Evolutionary conservation across 1,284 basidiomycete species (phyloP).

Genomic region (Jaminaea rosea): DNA sequence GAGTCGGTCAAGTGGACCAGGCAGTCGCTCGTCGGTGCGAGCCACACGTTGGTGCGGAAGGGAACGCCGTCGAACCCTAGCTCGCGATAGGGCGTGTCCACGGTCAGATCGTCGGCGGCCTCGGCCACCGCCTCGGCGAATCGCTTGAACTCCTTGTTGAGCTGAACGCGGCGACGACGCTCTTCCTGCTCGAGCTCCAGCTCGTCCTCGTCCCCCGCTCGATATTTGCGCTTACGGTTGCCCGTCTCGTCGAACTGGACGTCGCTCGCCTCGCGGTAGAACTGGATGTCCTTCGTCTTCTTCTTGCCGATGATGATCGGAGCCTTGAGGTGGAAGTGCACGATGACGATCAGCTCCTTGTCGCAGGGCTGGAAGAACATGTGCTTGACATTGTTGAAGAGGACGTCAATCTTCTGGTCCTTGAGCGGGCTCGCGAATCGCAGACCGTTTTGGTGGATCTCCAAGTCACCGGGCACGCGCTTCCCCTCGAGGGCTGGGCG

Average conservation of each 20-base stretch:
- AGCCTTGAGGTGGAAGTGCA: constrained; percentile 85
- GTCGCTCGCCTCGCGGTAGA: constrained; percentile 94
- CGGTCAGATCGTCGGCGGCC: constrained; percentile 70
- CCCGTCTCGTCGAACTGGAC: constrained; percentile 98
- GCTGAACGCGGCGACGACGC: constrained; percentile 70
- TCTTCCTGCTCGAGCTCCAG: constrained; percentile 98
- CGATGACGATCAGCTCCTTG: constrained; percentile 84
- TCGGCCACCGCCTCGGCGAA: constrained; percentile 91
- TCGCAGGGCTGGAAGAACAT: constrained; percentile 99
- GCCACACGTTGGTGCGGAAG: constrained; percentile 81
- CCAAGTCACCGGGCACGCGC: constrained; percentile 80
- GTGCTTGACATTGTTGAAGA: constrained; percentile 97
- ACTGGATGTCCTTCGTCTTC: constrained; percentile 96
- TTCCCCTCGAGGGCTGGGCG: constrained; percentile 88
- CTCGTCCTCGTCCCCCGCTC: constrained; percentile 97
- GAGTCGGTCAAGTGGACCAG: constrained; percentile 89
- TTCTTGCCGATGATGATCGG: constrained; percentile 99
- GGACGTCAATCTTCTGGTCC: constrained; percentile 51
- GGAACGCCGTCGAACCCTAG: constrained; percentile 95
- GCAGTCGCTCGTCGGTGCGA: constrained; percentile 95
- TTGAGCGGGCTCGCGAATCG: constrained; percentile 69
- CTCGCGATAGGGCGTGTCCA: constrained; percentile 95
- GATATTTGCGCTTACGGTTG: constrained; percentile 92
- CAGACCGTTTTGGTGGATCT: constrained; percentile 95
- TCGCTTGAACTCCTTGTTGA: constrained; percentile 90